phyloP scores from a whole-genome alignment of 192 early-diverging fungal genomes.

The Coemansia sp. region DNA sequence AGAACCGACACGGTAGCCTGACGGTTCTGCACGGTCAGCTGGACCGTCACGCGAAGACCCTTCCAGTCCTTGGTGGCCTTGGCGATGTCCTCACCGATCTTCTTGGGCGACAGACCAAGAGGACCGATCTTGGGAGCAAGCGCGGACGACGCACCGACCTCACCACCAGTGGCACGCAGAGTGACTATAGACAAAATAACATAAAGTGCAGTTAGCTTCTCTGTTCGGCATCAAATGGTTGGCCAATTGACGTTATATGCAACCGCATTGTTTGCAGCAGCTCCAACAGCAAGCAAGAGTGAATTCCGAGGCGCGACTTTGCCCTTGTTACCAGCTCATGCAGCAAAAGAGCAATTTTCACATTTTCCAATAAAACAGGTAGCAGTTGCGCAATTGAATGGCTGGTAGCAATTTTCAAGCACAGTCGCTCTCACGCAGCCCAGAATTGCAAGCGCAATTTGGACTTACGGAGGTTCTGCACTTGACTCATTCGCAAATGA shows the following conservation, averaged over 20 bases:
- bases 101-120: conserved; percentile 99
- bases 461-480: too few relatives aligned
- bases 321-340: too few relatives aligned
- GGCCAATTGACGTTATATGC: background rate
- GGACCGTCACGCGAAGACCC: conserved; percentile 97
- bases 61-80: conserved; percentile 99
- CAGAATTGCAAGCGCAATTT: too few relatives aligned
- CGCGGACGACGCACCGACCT: conserved; percentile 95
- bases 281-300: too few relatives aligned
- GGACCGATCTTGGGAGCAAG: conserved; percentile 99
- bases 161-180: conserved; percentile 97
- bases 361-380: background rate
- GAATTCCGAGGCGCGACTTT: too few relatives aligned
- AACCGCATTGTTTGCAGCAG: too few relatives aligned
- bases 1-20: conserved; percentile 96
- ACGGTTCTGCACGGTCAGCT: conserved; percentile 99
- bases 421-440: too few relatives aligned
- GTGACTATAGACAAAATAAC: conserved; percentile 59
- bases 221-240: background rate
- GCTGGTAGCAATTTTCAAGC: background rate
- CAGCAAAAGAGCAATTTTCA: too few relatives aligned
- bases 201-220: background rate
- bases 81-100: conserved; percentile 99
- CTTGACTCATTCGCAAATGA: background rate
- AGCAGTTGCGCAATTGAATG: background rate